Percentiles rank a stretch among this genome's conserved stretches.
phyloP scores from a whole-genome alignment of 192 early-diverging fungal species.

The Coemansia sp. region DNA sequence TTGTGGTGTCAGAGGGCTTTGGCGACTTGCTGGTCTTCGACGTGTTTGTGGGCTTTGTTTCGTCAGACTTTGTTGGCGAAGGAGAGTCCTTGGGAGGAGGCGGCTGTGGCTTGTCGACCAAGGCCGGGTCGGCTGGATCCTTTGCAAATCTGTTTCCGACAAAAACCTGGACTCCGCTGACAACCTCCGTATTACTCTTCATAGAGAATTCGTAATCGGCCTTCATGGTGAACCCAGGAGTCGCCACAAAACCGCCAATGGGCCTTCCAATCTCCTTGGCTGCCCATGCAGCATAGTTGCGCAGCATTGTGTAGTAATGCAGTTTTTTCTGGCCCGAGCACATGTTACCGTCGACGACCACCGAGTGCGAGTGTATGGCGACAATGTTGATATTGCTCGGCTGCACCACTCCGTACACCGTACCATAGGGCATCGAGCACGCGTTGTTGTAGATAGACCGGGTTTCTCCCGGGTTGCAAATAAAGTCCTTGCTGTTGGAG shows the following conservation, averaged over 20 bases:
- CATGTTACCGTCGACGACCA: constrained; percentile 31
- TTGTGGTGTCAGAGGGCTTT: background rate
- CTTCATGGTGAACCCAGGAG: constrained; percentile 12
- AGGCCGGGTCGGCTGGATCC: constrained; percentile 13
- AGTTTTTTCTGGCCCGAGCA: constrained; percentile 28
- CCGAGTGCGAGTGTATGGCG: constrained; percentile 36
- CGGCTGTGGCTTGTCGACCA: background rate
- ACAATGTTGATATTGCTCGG: constrained; percentile 24
- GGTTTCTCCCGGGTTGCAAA: constrained; percentile 25
- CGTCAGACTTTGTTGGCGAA: background rate
- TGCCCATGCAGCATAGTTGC: constrained; percentile 47
- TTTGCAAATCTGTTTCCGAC: constrained; percentile 25
- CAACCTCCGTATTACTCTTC: constrained; percentile 8
- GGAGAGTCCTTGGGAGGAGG: background rate
- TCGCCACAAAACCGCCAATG: constrained; percentile 29
- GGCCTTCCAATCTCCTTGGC: constrained; percentile 17
- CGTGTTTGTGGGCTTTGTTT: background rate
- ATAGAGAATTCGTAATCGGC: constrained; percentile 17
- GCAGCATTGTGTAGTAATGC: constrained; percentile 42
- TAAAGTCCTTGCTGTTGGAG: constrained; percentile 28
- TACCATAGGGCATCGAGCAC: constrained; percentile 38
- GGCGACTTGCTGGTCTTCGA: background rate
- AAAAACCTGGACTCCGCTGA: constrained; percentile 23
- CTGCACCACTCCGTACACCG: constrained; percentile 34
- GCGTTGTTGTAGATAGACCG: constrained; percentile 19